Conservation (phyloP, 805 yeast genomes). For the Maudiozyma barnettii region DNA sequence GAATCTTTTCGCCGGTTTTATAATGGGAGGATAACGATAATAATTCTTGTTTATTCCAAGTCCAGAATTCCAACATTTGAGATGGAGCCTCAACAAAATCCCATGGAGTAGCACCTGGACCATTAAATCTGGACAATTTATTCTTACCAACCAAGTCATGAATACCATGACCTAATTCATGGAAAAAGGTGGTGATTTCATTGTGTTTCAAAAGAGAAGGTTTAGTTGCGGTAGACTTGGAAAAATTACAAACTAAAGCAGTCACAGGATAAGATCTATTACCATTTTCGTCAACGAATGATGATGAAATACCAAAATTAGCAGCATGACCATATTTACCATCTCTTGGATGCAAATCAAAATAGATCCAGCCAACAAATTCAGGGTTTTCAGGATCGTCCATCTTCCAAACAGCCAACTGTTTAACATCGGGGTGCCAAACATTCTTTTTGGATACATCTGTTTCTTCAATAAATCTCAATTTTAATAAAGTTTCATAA, state of each 20-base stretch:
- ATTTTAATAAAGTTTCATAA: slow-evolving; percentile 59
- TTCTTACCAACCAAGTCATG: slow-evolving; percentile 68
- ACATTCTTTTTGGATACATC: slow-evolving; percentile 34
- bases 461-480: slow-evolving; percentile 50
- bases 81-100: slow-evolving; percentile 91
- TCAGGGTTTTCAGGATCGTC: slow-evolving; percentile 39
- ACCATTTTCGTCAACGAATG: slow-evolving; percentile 43
- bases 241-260: slow-evolving; percentile 75
- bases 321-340: slow-evolving; percentile 90
- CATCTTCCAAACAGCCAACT: slow-evolving; percentile 60
- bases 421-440: slow-evolving; percentile 77
- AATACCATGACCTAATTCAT: slow-evolving; percentile 84
- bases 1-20: slow-evolving; percentile 46
- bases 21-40: slow-evolving; percentile 57
- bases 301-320: slow-evolving; percentile 58
- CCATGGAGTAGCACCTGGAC: slow-evolving; percentile 63
- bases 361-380: slow-evolving; percentile 70
- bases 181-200: slow-evolving; percentile 79
- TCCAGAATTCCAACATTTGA: slow-evolving; percentile 82
- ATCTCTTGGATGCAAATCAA: slow-evolving; percentile 77
- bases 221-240: slow-evolving; percentile 58
- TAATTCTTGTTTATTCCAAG: slow-evolving; percentile 63
- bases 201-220: slow-evolving; percentile 69
- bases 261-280: slow-evolving; percentile 55
- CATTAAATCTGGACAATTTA: slow-evolving; percentile 57